Evolutionary conservation across 1,284 basidiomycete species (phyloP), one percentile per base, ranked within the genome.

Genomic region (Ustilago shanxiensis): DNA sequence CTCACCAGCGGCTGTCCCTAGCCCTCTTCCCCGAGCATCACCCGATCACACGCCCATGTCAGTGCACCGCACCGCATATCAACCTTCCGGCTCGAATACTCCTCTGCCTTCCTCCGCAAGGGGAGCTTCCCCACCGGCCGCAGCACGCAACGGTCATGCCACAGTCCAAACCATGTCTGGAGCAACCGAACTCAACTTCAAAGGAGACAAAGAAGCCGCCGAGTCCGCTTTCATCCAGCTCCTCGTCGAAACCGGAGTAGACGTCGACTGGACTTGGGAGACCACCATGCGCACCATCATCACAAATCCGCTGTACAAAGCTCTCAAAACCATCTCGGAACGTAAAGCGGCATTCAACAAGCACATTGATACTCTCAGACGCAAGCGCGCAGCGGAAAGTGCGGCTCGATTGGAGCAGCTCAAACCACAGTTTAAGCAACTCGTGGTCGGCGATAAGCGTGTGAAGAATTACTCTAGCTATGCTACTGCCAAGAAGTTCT

Each of bases 281-380:
- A 91, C 94, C 87, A 95, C 95, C 53, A 97, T 99, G 93, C 91
- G 96, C 82, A 92, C 93, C 79, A 95, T 97, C 86, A 95, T 99
- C 87, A 98, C 95, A 79, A 96, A 99, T 88, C 95, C 97, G 41
- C 88, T 98, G 77, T 99, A 98, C 88, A 97, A 95, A 88, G 93
- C 95, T 55, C 89, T 99, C 70, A 94, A 93, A 85, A 94, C 93
- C 51, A 89, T 98, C 57, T 93, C 94, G 3, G 95, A 99, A 87
- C 95, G 96, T 88, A 98, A 98, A 87, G 89, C 91, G 52, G 92
- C 92, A 53, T 99, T 86, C 66, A 79, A 83, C 67, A 85, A 85
- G 69, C 86, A 87, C 69, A 72, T 87, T 22, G 79, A 81, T n/a
- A 77, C 83, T 41, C 76, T 81, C 16, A 62, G 74, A 20, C 54